Conservation (phyloP, 805 yeast species). For the Brettanomyces nanus region DNA sequence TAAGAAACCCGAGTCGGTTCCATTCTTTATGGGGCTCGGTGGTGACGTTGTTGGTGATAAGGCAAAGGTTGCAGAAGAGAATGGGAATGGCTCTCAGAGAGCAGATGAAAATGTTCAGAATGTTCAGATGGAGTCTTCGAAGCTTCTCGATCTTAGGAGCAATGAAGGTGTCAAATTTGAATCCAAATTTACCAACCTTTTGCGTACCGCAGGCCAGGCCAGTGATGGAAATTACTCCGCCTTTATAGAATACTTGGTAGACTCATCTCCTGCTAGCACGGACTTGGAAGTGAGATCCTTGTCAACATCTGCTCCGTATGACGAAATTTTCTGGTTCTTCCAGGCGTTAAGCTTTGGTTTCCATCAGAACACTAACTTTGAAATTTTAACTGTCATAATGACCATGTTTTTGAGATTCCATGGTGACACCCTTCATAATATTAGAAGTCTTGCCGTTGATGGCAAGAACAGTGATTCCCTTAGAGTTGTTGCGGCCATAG, state of each 20-base stretch:
- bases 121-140: conserved; percentile 20
- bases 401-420: conserved; percentile 67
- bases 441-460: conserved; percentile 11
- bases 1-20: conserved; percentile 70
- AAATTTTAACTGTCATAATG: conserved; percentile 75
- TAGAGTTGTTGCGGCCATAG: conserved; percentile 34
- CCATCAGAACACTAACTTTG: conserved; percentile 51
- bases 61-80: conserved; percentile 42
- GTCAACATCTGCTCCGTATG: conserved; percentile 53
- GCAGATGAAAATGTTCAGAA: conserved; percentile 23
- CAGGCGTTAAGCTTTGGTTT: conserved; percentile 60
- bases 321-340: conserved; percentile 59
- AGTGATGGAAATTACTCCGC: conserved; percentile 30
- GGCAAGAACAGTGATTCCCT: conserved; percentile 22
- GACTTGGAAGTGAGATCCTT: conserved; percentile 86
- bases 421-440: conserved; percentile 58
- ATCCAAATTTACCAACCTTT: conserved; percentile 58
- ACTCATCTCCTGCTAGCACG: conserved; percentile 64
- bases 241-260: conserved; percentile 48
- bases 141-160: conserved; percentile 26
- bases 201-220: conserved; percentile 43
- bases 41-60: conserved; percentile 68
- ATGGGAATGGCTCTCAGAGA: conserved; percentile 20
- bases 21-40: conserved; percentile 67
- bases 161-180: conserved; percentile 45